These are phyloP conservation scores for Aureobasidium sp. DNA, from an alignment of 2,329 filamentous ascomycete genomes.

Conservation along the genomic window DNA sequence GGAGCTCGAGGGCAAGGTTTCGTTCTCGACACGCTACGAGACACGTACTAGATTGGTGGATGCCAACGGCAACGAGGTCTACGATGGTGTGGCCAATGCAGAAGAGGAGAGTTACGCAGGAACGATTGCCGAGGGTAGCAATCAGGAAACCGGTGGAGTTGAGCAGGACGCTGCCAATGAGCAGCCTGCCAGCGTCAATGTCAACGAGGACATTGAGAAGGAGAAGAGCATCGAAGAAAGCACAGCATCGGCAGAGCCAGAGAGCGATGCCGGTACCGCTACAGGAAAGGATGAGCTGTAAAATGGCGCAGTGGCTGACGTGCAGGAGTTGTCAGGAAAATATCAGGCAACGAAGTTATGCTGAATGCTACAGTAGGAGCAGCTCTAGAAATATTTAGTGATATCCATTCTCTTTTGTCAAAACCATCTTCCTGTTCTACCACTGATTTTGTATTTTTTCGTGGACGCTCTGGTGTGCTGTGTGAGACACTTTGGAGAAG, in stretches of 20 bases:
- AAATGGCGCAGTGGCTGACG: background rate
- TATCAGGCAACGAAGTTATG: constrained; percentile 9
- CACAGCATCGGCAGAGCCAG: constrained; percentile 19
- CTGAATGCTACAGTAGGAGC: background rate
- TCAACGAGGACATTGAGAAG: constrained; percentile 37
- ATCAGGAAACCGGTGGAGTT: constrained; percentile 48
- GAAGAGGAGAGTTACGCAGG: constrained; percentile 33
- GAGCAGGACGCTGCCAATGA: constrained; percentile 33
- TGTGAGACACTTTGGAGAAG: background rate
- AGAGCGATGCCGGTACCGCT: constrained; percentile 17
- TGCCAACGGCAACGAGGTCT: constrained; percentile 69
- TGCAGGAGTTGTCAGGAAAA: constrained; percentile 1
- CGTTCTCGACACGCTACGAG: constrained; percentile 92
- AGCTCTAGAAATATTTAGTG: constrained; percentile 10
- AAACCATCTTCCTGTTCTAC: background rate
- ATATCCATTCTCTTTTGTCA: constrained; percentile 12
- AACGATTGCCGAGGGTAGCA: constrained; percentile 49
- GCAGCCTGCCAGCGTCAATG: constrained; percentile 35
- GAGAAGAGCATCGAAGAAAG: constrained; percentile 34
- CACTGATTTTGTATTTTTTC: background rate
- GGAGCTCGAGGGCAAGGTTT: constrained; percentile 81
- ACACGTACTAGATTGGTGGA: constrained; percentile 85
- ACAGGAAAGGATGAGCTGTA: constrained; percentile 21
- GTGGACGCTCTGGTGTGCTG: too few relatives aligned
- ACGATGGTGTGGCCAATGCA: constrained; percentile 34